Evolutionary conservation across 768 basidiomycete species (phyloP).

Genomic region (Brasilioporus rufonigricans): DNA sequence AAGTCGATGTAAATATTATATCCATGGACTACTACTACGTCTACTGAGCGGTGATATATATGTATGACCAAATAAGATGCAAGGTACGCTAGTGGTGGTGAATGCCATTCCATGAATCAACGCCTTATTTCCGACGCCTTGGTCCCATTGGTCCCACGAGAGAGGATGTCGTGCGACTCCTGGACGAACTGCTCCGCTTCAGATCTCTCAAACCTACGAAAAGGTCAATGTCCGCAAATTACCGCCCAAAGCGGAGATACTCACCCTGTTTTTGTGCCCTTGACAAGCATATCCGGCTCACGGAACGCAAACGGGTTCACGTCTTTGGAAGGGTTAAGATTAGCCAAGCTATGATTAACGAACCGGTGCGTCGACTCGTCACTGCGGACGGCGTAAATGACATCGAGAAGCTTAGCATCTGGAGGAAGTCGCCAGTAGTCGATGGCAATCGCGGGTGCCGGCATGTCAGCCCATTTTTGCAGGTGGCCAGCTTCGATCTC

Average conservation of each 20-base stretch:
- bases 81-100: not conserved
- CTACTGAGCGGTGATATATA: constrained; percentile 24
- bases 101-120: constrained; percentile 15
- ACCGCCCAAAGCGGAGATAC: constrained; percentile 26
- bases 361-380: constrained; percentile 94
- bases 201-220: constrained; percentile 57
- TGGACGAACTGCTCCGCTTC: constrained; percentile 66
- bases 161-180: constrained; percentile 57
- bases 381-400: constrained; percentile 87
- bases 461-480: constrained; percentile 73
- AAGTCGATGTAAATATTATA: not conserved
- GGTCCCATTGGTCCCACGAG: constrained; percentile 29
- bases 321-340: constrained; percentile 71
- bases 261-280: constrained; percentile 74
- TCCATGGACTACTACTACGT: not conserved
- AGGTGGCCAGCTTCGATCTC: constrained; percentile 81
- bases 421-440: constrained; percentile 88
- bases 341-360: constrained; percentile 94
- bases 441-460: constrained; percentile 86
- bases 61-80: constrained; percentile 12
- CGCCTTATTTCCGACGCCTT: constrained; percentile 27
- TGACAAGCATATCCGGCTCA: constrained; percentile 84
- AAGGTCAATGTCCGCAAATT: constrained; percentile 18
- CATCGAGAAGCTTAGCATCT: constrained; percentile 79
- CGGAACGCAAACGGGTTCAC: constrained; percentile 88